Evolutionary conservation across 2,329 filamentous ascomycete species (phyloP), one percentile per base, ranked within the genome.

Genomic region (Fusarium camptoceras): DNA sequence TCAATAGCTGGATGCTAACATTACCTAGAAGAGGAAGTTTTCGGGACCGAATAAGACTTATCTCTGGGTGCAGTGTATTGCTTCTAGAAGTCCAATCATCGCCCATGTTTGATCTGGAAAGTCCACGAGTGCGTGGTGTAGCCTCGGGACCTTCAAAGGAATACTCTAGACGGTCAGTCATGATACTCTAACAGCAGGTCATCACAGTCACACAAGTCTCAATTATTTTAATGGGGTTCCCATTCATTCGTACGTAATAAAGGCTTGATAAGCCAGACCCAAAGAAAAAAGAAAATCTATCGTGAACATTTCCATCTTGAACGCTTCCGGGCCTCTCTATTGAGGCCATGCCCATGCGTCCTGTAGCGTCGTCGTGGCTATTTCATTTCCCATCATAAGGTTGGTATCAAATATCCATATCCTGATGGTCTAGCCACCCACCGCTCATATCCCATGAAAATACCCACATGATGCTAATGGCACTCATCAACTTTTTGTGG

Each of bases 221-320:
- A 3, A 24, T 11, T 14, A n/a, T 28, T 61, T 34, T 55, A 15
- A 56, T 62, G 49, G 55, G 22, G 31, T 47, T 50, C 59, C 65
- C 69, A 71, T 75, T 57, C 51, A 70, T 76, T 73, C 72, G 63
- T 68, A 70, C 73, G 71, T 71, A 66, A 69, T 56, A 76, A 70
- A 66, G 64, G 64, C 71, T 74, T 58, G 58, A 57, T 43, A 20
- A 67, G 64, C 69, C 66, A 48, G 63, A 64, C 71, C 67, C 68
- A 75, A 76, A 69, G 54, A 72, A 73, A 53, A 72, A 69, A 75
- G 72, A 73, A 64, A 77, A 74, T 79, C 78, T 79, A 79, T 79
- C 72, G 73, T 76, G 68, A 77, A 75, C 70, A 67, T 75, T 74
- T 68, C 72, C 73, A 72, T 73, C 72, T 66, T 75, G 73, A 58